Evolutionary conservation across 225 moss, liverwort and hornwort species (phyloP), one percentile per base, ranked within the genome.

Genomic region (Neckera pumila): DNA sequence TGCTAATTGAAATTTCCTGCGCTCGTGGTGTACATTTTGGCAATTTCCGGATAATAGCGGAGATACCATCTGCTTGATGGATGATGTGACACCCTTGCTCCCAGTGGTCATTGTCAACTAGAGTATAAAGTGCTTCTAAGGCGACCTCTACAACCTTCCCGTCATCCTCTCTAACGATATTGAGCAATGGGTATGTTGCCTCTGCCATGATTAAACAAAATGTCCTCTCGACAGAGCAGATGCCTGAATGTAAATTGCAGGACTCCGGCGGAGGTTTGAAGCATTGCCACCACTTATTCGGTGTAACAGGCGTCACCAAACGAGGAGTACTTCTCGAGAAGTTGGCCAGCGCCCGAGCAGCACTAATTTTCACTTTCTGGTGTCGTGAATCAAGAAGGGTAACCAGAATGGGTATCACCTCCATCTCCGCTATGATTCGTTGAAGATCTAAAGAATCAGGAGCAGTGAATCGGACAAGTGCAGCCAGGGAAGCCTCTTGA

Each of bases 401-500:
- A 31, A 97, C 95, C 47, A 91, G 90, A 40, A 85, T 80, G 76
- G 91, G 92, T 80, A 97, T 92, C 74, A 95, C 95, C 75, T 89
- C 90, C 83, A 92, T 89, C 74, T 92, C 89, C 66, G 95, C 97
- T 69, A 96, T 71, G 27, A 21, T 69, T 59, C 87, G 91, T 85
- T 97, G 97, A 72, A 93, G 90, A 14, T 95, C 94, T 70, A 89
- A 42, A 17, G 60, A 72, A 16, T 83, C 79, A 11, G 96, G 96
- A 40, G 56, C 81, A 30, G 97, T 97, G 66, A 96, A 95, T 11
- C 97, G 92, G 61, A 96, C 89, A 58, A 97, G 92, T 7, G 96
- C 95, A 53, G 94, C 96, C 63, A 91, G 89, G 64, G 92, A 94
- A 57, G 93, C 96, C 84, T 97, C 97, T 82, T 92, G 93, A 42